Evolutionary conservation across 176 grass and related monocot species (phyloP).

Genomic region (Musa troglodytarum): DNA sequence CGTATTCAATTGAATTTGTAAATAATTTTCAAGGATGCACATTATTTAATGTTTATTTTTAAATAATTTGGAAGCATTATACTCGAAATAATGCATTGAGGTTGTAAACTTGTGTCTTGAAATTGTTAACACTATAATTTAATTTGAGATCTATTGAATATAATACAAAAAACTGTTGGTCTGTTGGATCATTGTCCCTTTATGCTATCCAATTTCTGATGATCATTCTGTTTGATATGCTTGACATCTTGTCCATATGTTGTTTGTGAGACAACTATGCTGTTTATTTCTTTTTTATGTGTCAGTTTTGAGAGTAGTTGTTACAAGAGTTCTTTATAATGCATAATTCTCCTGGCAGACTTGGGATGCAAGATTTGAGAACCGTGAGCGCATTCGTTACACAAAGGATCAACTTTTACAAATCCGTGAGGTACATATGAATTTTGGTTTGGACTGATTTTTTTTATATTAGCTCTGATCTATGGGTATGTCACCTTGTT

Average conservation of each 20-base stretch:
- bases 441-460: constrained; percentile 5
- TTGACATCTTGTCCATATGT: neutral
- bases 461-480: neutral
- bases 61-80: too few relatives aligned
- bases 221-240: neutral
- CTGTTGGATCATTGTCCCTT: neutral
- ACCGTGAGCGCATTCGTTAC: constrained; percentile 50
- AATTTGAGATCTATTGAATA: too few relatives aligned
- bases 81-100: too few relatives aligned
- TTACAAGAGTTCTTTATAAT: neutral
- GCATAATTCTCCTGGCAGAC: constrained; percentile 29
- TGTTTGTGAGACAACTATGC: neutral
- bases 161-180: neutral
- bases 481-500: constrained; percentile 1
- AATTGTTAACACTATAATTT: too few relatives aligned
- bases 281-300: neutral
- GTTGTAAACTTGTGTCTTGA: too few relatives aligned
- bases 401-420: constrained; percentile 86
- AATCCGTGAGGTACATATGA: constrained; percentile 49
- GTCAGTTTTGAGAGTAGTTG: too few relatives aligned
- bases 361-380: constrained; percentile 60
- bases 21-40: neutral
- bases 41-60: neutral
- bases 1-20: neutral
- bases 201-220: neutral